These are phyloP conservation scores for Nematocida parisii DNA, from an alignment of 371 early-diverging fungal genomes.

Conservation along the genomic window DNA sequence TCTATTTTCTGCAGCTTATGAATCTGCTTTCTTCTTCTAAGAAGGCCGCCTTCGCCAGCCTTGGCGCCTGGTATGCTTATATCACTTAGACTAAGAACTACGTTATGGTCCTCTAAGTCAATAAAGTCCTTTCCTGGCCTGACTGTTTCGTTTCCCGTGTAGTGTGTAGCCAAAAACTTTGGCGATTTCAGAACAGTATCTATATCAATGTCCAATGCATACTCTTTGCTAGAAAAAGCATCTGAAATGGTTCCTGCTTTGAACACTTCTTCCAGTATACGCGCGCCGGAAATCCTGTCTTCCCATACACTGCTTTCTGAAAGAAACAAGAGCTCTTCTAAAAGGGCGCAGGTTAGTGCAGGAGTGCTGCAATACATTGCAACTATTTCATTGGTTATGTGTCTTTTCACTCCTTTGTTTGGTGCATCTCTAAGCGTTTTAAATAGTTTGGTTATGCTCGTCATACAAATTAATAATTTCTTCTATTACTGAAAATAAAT, in stretches of 20 bases:
- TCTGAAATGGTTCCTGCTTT: slow-evolving; percentile 33
- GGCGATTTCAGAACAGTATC: slow-evolving; percentile 3
- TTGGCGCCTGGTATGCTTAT: slow-evolving; percentile 46
- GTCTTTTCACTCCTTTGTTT: slow-evolving; percentile 60
- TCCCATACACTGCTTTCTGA: slow-evolving; percentile 48
- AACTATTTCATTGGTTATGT: slow-evolving; percentile 58
- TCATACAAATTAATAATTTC: slow-evolving; percentile 56
- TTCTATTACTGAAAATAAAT: slow-evolving; percentile 32
- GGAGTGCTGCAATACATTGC: slow-evolving; percentile 31
- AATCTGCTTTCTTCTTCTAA: slow-evolving; percentile 21
- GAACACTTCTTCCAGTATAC: slow-evolving; percentile 42
- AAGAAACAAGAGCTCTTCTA: slow-evolving; percentile 17
- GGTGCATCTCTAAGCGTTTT: slow-evolving; percentile 56
- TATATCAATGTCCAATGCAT: slow-evolving; percentile 11
- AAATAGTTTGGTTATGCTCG: slow-evolving; percentile 67
- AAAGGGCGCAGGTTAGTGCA: slow-evolving; percentile 10
- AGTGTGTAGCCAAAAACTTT: slow-evolving; percentile 48
- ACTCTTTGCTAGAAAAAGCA: slow-evolving; percentile 11
- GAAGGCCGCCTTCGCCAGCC: background rate
- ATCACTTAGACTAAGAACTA: slow-evolving; percentile 51
- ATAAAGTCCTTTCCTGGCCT: slow-evolving; percentile 45
- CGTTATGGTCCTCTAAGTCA: slow-evolving; percentile 57
- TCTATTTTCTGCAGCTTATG: slow-evolving; percentile 44
- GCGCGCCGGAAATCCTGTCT: slow-evolving; percentile 39
- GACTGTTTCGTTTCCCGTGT: slow-evolving; percentile 13